Base-by-base conservation (phyloP, 2,329 filamentous ascomycete species). In the Rutstroemia sp. region DNA sequence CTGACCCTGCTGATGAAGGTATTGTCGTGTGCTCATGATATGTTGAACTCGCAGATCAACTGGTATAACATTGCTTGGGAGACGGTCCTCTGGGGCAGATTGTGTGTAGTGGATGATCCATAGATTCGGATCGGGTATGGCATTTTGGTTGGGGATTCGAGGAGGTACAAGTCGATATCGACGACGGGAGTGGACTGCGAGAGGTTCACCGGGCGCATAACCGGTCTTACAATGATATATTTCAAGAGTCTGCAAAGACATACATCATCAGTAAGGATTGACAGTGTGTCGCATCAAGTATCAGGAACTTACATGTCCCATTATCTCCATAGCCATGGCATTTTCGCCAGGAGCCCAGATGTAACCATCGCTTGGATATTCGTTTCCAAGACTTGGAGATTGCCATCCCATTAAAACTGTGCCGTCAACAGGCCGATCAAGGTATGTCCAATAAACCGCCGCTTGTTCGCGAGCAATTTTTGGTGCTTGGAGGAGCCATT, bases 51-150 rank as follows among this genome's bases (percentile, higher is more conserved):
- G 82, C 48, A 81, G 78, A 44, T 83, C 78, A 56, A 86, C 77
- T 0, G 82, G 85, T 17, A 92, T 81, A 63, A 84, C 78, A 40
- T 80, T 79, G 19, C 83, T 78, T 1, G 88, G 88, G 36, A 95
- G 77, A 58, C 88, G 82, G 61, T 92, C 86, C 56, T 82, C 81
- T 48, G 82, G 83, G 40, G 94, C 87, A 7, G 88, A 81, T 57
- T 86, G 85, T 38, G 87, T 85, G 71, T 96, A 97, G 73, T 96
- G 92, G 30, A 96, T 83, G 54, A 99, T 84, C 87, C 91, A 97
- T 16, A 97, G 78, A 58, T 85, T 87, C 25, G 88, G 83, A 69
- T 97, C 92, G 48, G 87, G 81, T 59, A 83, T 81, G 14, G 87
- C 82, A 63, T 84, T 87, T 30, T 85, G 83, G 53, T 85, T 84